Conservation (phyloP, 2,329 filamentous ascomycete genomes). For the Trichoderma asperellum region DNA sequence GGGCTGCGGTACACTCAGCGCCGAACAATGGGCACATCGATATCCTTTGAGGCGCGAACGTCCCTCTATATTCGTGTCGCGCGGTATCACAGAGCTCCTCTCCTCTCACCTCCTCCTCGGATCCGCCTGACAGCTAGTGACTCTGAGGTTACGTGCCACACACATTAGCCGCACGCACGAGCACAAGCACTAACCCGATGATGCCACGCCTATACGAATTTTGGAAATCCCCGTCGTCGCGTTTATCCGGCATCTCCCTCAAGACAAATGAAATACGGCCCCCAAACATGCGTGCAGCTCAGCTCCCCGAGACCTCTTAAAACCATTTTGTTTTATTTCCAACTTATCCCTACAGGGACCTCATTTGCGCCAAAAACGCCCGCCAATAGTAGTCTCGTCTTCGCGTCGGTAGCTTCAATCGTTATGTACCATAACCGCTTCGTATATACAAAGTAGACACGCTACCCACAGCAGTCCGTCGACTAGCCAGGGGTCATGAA, state of each 20-base stretch:
- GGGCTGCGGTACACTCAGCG: background rate
- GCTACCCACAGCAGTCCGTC: background rate
- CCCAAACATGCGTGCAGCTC: background rate
- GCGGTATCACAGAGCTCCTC: background rate
- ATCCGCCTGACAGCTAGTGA: background rate
- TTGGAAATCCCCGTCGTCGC: background rate
- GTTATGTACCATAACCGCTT: background rate
- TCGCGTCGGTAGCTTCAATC: background rate
- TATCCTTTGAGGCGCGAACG: background rate
- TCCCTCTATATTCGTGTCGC: background rate
- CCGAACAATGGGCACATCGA: background rate
- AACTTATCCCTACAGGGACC: background rate
- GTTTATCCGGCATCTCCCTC: background rate
- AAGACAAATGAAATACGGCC: background rate
- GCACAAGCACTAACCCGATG: background rate
- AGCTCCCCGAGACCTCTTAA: background rate
- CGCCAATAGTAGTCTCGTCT: background rate
- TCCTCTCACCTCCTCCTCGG: background rate
- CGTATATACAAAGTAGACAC: background rate
- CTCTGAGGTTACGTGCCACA: background rate
- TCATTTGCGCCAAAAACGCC: background rate
- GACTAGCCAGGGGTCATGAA: slow-evolving; percentile 23
- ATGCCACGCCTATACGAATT: background rate
- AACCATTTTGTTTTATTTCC: background rate
- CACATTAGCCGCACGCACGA: background rate